A percentile compares a stretch with the other conserved stretches of the same genome.
Evolutionary conservation across 2,329 filamentous ascomycete genomes (phyloP).

Genomic region (Penicillium palitans): DNA sequence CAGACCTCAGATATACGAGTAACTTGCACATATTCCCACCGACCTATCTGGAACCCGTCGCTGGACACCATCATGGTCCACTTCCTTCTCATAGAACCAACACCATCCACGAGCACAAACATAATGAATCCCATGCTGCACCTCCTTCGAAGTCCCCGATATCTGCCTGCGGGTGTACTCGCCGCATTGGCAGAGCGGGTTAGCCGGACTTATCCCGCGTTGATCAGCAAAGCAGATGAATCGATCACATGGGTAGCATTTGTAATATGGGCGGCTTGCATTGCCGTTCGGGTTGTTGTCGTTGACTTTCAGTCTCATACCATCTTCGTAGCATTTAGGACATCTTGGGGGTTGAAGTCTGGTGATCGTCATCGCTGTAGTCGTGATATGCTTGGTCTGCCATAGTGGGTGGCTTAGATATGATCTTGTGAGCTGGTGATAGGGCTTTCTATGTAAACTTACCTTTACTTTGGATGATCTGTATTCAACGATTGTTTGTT

Average conservation of each 20-base stretch:
- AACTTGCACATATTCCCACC: background rate
- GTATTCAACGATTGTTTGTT: background rate
- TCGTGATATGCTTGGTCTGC: background rate
- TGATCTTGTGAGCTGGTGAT: background rate
- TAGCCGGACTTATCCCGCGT: constrained; percentile 7
- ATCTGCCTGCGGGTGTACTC: constrained; percentile 7
- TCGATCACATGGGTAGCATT: background rate
- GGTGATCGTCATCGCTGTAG: background rate
- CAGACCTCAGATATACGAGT: background rate
- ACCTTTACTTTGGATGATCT: background rate
- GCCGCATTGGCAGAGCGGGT: constrained; percentile 10
- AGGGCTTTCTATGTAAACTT: background rate
- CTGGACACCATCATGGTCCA: background rate
- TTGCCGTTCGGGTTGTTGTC: background rate
- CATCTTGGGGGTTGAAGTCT: background rate
- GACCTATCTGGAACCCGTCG: background rate
- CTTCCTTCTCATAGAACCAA: background rate
- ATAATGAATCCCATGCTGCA: constrained; percentile 9
- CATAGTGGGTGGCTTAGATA: background rate
- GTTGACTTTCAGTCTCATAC: background rate
- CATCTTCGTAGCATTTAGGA: background rate
- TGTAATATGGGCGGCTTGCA: constrained; percentile 3
- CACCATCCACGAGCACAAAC: constrained; percentile 10
- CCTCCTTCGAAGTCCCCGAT: background rate
- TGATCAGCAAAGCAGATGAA: constrained; percentile 11